Percentiles rank a stretch among this genome's conserved stretches.
These are phyloP conservation scores for Flaveria brownii DNA, from an alignment of 129 eudicot species.

Conservation along the genomic window DNA sequence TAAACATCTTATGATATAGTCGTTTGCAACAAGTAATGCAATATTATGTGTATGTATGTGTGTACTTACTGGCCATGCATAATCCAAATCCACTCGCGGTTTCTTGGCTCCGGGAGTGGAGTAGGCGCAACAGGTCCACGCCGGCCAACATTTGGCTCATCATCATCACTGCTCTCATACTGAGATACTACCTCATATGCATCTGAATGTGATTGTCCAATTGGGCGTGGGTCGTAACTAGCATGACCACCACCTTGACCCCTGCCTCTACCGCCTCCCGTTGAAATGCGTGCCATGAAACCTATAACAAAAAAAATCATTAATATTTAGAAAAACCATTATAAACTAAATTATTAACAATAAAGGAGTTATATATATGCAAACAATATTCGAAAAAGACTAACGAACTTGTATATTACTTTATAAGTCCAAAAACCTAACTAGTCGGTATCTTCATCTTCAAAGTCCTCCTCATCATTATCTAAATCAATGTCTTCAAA, in stretches of 20 bases:
- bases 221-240: not conserved
- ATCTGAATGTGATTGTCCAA: not conserved
- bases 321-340: not conserved
- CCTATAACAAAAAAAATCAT: not conserved
- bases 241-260: not conserved
- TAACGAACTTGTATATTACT: no score
- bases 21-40: no score
- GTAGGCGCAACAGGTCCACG: not conserved
- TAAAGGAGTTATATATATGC: no score
- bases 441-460: not conserved
- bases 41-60: no score
- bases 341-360: no score
- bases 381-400: no score
- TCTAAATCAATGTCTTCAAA: not conserved
- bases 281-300: not conserved
- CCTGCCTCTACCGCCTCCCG: not conserved
- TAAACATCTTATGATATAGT: no score
- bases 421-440: no score
- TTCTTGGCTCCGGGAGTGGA: not conserved
- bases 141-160: not conserved
- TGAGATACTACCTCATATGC: not conserved
- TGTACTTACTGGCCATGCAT: not conserved
- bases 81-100: not conserved
- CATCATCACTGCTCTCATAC: not conserved
- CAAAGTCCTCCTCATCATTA: not conserved